These are phyloP conservation scores for Pseudogymnoascus sp. DNA, from an alignment of 2,329 filamentous ascomycete species.

Conservation along the genomic window DNA sequence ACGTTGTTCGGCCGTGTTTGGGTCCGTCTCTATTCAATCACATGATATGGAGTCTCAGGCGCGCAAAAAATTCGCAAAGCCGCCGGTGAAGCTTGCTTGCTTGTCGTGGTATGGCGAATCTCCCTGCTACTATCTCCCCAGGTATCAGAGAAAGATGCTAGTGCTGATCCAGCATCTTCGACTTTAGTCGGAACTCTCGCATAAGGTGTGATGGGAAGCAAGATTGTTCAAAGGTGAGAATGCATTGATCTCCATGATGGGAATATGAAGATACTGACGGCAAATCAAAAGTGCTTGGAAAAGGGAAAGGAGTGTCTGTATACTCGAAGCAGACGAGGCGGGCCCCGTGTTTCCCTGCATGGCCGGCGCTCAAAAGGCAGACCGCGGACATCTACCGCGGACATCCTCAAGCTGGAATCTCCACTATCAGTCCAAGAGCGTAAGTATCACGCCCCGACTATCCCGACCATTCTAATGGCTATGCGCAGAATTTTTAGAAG, in stretches of 20 bases:
- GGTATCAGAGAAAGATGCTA: neutral
- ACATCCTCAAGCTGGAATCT: conserved; percentile 19
- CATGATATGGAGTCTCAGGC: conserved; percentile 1
- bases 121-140: neutral
- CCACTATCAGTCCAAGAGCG: conserved; percentile 16
- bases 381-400: neutral
- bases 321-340: conserved; percentile 25
- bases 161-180: conserved; percentile 12
- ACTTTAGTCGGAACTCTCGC: conserved; percentile 36
- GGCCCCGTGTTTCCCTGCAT: conserved; percentile 20
- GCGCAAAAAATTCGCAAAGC: conserved; percentile 27
- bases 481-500: conserved; percentile 9
- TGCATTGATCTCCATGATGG: conserved; percentile 4
- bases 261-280: conserved; percentile 13
- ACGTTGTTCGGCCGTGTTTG: neutral
- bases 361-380: conserved; percentile 10
- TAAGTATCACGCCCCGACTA: conserved; percentile 16
- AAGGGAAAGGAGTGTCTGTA: conserved; percentile 26
- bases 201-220: conserved; percentile 41
- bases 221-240: conserved; percentile 37
- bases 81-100: conserved; percentile 44
- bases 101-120: conserved; percentile 39
- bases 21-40: neutral
- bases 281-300: conserved; percentile 21
- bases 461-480: conserved; percentile 16